Evolutionary conservation across 345 rosid species (phyloP).

Genomic region (Garcia nutans): DNA sequence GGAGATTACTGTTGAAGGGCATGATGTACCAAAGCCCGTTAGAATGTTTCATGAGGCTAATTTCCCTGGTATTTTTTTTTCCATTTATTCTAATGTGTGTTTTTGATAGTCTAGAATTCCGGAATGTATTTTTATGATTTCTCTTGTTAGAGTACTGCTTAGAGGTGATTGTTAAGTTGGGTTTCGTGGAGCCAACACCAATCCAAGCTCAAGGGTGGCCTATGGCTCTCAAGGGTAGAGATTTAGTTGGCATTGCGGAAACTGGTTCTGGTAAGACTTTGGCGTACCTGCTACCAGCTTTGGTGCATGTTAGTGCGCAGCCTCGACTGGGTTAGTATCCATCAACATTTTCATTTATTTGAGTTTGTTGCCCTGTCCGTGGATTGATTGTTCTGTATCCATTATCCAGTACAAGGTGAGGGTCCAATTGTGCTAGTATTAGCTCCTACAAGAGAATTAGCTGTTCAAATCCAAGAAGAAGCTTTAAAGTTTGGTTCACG

Average conservation of each 20-base stretch:
- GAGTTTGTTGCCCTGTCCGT: not conserved
- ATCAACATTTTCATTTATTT: not conserved
- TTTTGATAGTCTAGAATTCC: not conserved
- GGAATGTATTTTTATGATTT: slow-evolving; percentile 1
- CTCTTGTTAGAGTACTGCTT: slow-evolving; percentile 63
- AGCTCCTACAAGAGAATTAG: slow-evolving; percentile 97
- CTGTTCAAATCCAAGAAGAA: slow-evolving; percentile 95
- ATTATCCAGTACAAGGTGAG: slow-evolving; percentile 64
- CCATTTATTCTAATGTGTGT: not conserved
- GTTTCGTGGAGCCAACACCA: slow-evolving; percentile 91
- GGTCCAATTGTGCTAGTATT: slow-evolving; percentile 80
- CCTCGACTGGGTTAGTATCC: slow-evolving; percentile 74
- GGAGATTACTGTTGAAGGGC: slow-evolving; percentile 79
- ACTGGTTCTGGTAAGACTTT: slow-evolving; percentile 98
- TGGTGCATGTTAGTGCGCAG: slow-evolving; percentile 88
- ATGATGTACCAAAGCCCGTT: slow-evolving; percentile 79
- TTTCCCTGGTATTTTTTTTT: slow-evolving; percentile 59
- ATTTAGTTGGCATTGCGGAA: slow-evolving; percentile 92
- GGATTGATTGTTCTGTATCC: not conserved
- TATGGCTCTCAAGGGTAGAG: slow-evolving; percentile 95
- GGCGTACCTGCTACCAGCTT: slow-evolving; percentile 89
- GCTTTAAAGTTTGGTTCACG: slow-evolving; percentile 63
- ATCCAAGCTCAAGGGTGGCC: slow-evolving; percentile 99
- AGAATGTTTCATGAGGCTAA: slow-evolving; percentile 75
- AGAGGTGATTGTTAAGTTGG: slow-evolving; percentile 73